Percentiles rank a stretch among this genome's conserved stretches.
These are phyloP conservation scores for Colletotrichum tanaceti DNA, from an alignment of 2,329 filamentous ascomycete species.

Conservation along the genomic window DNA sequence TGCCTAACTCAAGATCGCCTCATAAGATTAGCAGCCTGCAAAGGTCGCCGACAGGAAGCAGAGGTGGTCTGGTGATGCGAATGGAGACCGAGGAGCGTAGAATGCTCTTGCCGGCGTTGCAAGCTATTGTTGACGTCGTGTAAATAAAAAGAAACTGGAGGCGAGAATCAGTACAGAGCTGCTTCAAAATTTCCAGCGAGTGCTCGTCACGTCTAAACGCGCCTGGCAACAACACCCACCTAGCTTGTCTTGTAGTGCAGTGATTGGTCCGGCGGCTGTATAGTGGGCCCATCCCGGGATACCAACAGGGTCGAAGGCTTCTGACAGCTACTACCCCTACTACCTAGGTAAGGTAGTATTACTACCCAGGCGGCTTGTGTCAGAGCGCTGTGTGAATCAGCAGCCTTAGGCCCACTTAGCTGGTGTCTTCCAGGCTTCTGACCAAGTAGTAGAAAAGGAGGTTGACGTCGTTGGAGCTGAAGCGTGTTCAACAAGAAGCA, in stretches of 20 bases:
- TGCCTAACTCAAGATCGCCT: conserved; percentile 55
- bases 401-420: background rate
- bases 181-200: conserved; percentile 39
- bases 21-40: conserved; percentile 28
- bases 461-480: conserved; percentile 16
- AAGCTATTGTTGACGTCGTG: conserved; percentile 32
- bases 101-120: conserved; percentile 26
- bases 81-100: background rate
- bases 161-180: conserved; percentile 19
- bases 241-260: background rate
- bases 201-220: conserved; percentile 55
- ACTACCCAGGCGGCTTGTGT: too few relatives aligned
- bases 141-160: conserved; percentile 10
- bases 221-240: conserved; percentile 42
- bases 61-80: background rate
- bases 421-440: too few relatives aligned
- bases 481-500: background rate
- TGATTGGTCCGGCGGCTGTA: conserved; percentile 5
- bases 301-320: conserved; percentile 27
- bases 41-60: background rate
- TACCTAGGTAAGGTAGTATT: too few relatives aligned
- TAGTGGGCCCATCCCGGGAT: background rate
- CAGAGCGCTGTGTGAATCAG: conserved; percentile 23
- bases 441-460: background rate
- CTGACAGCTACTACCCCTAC: too few relatives aligned